phyloP scores from a whole-genome alignment of 2,329 filamentous ascomycete species.

The Nannizzia gypsea region DNA sequence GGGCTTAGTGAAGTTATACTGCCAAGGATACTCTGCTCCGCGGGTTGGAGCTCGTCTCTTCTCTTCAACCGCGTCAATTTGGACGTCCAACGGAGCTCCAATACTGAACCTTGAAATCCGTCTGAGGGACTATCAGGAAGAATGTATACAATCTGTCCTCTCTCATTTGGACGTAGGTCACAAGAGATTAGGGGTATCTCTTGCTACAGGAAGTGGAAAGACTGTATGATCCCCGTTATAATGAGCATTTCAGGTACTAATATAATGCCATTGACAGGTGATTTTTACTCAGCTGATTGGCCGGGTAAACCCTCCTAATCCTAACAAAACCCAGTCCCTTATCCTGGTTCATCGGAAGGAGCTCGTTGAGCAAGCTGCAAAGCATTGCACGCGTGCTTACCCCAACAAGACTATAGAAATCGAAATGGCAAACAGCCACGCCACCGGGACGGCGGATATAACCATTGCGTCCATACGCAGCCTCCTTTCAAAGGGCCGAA shows the following conservation, averaged over 20 bases:
- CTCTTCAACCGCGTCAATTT: slow-evolving; percentile 7
- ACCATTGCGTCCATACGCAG: slow-evolving; percentile 85
- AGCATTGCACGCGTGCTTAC: slow-evolving; percentile 70
- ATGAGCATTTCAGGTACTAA: background rate
- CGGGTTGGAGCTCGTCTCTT: slow-evolving; percentile 19
- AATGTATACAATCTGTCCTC: slow-evolving; percentile 76
- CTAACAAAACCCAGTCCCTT: slow-evolving; percentile 60
- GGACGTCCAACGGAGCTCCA: slow-evolving; percentile 8
- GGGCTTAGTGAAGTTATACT: background rate
- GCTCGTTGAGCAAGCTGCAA: slow-evolving; percentile 84
- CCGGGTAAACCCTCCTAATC: slow-evolving; percentile 49
- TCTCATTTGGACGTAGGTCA: slow-evolving; percentile 57
- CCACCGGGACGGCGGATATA: slow-evolving; percentile 75
- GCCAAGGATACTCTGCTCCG: background rate
- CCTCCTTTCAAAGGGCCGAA: slow-evolving; percentile 61
- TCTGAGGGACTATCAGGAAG: slow-evolving; percentile 76
- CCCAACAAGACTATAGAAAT: slow-evolving; percentile 72
- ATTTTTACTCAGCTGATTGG: slow-evolving; percentile 94
- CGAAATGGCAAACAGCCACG: slow-evolving; percentile 72
- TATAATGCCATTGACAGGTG: slow-evolving; percentile 46
- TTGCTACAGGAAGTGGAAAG: slow-evolving; percentile 82
- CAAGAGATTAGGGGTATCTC: slow-evolving; percentile 68
- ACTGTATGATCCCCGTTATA: slow-evolving; percentile 45
- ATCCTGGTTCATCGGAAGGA: slow-evolving; percentile 88
- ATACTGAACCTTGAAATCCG: slow-evolving; percentile 34